A percentile compares a stretch with the other conserved stretches of the same genome.
These are phyloP conservation scores for Prunus fruticosa DNA, from an alignment of 306 rosid genomes.

Conservation along the genomic window DNA sequence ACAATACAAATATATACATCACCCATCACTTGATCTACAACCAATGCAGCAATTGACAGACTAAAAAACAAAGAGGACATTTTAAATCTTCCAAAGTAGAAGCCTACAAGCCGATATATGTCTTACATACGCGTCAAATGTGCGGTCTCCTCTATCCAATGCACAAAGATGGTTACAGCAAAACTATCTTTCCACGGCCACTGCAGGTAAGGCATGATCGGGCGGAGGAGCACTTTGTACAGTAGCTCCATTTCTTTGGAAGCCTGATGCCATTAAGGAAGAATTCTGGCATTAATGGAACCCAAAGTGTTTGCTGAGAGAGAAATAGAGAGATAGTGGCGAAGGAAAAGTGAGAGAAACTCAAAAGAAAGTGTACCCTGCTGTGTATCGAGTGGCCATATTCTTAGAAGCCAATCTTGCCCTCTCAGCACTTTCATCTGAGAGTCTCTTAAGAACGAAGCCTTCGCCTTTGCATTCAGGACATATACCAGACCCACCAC, in stretches of 20 bases:
- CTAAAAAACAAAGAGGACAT: not conserved
- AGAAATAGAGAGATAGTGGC: not conserved
- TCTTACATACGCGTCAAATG: not conserved
- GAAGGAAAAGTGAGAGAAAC: not conserved
- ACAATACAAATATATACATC: not conserved
- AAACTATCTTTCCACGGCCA: slow-evolving; percentile 77
- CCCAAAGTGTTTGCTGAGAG: not conserved
- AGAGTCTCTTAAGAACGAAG: slow-evolving; percentile 70
- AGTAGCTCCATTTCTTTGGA: slow-evolving; percentile 98
- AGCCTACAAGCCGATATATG: not conserved
- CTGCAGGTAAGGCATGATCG: slow-evolving; percentile 71
- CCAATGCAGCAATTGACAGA: not conserved
- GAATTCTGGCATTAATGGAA: not conserved
- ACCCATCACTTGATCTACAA: not conserved
- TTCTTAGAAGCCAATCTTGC: slow-evolving; percentile 69
- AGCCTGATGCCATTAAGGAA: slow-evolving; percentile 48
- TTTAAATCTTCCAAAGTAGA: slow-evolving; percentile 19
- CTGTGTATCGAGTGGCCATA: slow-evolving; percentile 84
- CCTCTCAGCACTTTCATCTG: slow-evolving; percentile 70
- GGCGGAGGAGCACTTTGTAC: slow-evolving; percentile 82
- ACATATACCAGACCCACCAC: slow-evolving; percentile 89
- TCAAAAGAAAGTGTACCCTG: slow-evolving; percentile 44
- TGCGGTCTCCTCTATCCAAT: not conserved
- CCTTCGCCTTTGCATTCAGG: slow-evolving; percentile 96
- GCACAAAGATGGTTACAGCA: slow-evolving; percentile 2